Evolutionary conservation across 768 basidiomycete species (phyloP), one percentile per base, ranked within the genome.

Genomic region (Pleurotus tuber-regium): DNA sequence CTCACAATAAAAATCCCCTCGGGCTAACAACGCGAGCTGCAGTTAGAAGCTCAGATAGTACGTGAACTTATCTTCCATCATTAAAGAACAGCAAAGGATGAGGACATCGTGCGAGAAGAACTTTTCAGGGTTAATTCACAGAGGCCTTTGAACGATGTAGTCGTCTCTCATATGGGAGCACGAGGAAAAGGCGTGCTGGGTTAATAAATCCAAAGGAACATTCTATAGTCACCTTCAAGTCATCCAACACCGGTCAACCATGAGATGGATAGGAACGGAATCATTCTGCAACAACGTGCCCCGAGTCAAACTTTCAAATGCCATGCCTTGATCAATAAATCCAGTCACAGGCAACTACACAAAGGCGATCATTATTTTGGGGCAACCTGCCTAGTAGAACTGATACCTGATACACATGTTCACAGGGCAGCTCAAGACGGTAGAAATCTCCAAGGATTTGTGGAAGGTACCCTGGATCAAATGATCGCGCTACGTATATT

Each of bases 311-410:
- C 43, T 25, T 14, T 25, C 14, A 14, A 30, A 16, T 2, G 43
- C 16, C 19, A 38, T n/a, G 14, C 35, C 5, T 38, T 19, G n/a
- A 10, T 38, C 35, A 38, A 38, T n/a, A 19, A 38, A 38, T n/a
- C 21, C 35, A 10, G 21, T 16, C 35, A 38, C 35, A 38, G 21
- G 12, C n/a, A 38, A 38, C 35, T 38, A 11, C 19, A 44, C 25
- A 44, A 44, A 44, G 43, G 26, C 43, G 43, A 44, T 44, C 43
- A 44, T 44, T 26, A 44, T 44, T 44, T 44, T 44, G 43, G 43
- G 43, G 26, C 21, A 28, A 25, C 24, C 43, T 44, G 43, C 43
- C 25, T 25, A 16, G 25, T 23, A 44, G 24, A 19, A 44, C 26
- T 26, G 42, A 44, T 44, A 23, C 19, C 26, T 28, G 24, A 28